phyloP scores from a whole-genome alignment of 345 rosid genomes.

The Salix caprea region DNA sequence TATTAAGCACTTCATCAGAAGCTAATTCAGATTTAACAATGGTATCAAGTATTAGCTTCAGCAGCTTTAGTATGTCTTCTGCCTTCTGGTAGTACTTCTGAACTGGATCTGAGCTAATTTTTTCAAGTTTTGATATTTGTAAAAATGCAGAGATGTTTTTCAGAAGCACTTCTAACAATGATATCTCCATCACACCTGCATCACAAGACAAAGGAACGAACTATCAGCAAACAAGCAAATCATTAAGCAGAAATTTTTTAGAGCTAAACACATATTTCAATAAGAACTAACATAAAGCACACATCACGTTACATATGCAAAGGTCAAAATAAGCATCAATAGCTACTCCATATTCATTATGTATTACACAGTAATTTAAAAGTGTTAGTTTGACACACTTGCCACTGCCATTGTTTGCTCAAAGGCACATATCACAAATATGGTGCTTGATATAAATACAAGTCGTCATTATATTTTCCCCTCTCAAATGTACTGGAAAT shows the following conservation, averaged over 20 bases:
- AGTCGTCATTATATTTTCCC: background rate
- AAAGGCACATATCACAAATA: background rate
- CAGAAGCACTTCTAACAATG: slow-evolving; percentile 60
- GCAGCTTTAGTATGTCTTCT: slow-evolving; percentile 72
- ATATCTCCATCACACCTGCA: slow-evolving; percentile 76
- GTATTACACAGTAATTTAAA: background rate
- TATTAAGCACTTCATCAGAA: slow-evolving; percentile 53
- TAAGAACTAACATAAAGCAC: background rate
- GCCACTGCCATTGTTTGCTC: background rate
- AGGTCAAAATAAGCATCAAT: background rate
- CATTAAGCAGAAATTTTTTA: background rate
- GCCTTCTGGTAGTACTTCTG: slow-evolving; percentile 58
- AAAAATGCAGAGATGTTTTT: slow-evolving; percentile 61
- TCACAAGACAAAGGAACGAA: background rate
- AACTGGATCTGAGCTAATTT: slow-evolving; percentile 56
- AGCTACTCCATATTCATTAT: background rate
- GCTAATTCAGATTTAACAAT: slow-evolving; percentile 52
- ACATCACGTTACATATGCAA: background rate
- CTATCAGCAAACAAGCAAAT: background rate
- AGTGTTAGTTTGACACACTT: background rate
- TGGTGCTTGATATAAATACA: background rate
- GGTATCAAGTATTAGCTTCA: slow-evolving; percentile 69
- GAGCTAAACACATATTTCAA: background rate
- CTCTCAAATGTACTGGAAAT: background rate
- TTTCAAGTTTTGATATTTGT: slow-evolving; percentile 52